Conservation (phyloP, 306 rosid genomes). For the Sicyos edulis region DNA sequence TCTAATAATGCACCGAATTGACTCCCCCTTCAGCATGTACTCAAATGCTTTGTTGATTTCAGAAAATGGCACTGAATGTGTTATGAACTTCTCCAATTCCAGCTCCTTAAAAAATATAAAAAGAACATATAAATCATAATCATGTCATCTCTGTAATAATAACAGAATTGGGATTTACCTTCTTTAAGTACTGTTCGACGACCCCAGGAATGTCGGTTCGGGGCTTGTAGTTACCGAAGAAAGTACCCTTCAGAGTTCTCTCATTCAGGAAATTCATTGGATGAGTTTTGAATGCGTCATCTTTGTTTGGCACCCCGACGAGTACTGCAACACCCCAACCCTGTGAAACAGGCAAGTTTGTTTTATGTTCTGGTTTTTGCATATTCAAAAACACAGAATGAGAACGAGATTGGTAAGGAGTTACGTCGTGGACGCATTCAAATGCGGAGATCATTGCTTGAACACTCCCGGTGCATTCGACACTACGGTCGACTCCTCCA, state of each 20-base stretch:
- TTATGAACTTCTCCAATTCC: conserved; percentile 72
- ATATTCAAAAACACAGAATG: no score
- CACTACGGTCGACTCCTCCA: conserved; percentile 84
- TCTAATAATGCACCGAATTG: conserved; percentile 55
- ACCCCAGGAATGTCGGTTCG: conserved; percentile 61
- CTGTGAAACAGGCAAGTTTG: conserved; percentile 25
- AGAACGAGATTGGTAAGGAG: no score
- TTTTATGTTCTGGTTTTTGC: no score
- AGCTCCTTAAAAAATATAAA: conserved; percentile 39
- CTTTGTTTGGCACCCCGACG: conserved; percentile 80
- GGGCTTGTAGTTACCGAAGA: conserved; percentile 85
- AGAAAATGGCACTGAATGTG: conserved; percentile 52
- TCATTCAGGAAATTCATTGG: conserved; percentile 62
- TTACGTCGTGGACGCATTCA: conserved; percentile 88
- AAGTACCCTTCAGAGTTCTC: conserved; percentile 87
- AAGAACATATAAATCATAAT: not conserved
- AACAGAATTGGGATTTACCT: conserved; percentile 20
- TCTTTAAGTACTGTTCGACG: conserved; percentile 66
- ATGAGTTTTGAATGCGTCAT: conserved; percentile 72
- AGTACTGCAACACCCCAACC: conserved; percentile 96
- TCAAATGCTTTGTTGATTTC: conserved; percentile 81
- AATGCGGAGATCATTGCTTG: conserved; percentile 92
- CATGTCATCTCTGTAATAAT: not conserved
- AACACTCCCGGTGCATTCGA: conserved; percentile 81
- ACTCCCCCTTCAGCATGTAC: conserved; percentile 57